Conservation (phyloP, 441 rosid genomes). For the Brassica balearica region DNA sequence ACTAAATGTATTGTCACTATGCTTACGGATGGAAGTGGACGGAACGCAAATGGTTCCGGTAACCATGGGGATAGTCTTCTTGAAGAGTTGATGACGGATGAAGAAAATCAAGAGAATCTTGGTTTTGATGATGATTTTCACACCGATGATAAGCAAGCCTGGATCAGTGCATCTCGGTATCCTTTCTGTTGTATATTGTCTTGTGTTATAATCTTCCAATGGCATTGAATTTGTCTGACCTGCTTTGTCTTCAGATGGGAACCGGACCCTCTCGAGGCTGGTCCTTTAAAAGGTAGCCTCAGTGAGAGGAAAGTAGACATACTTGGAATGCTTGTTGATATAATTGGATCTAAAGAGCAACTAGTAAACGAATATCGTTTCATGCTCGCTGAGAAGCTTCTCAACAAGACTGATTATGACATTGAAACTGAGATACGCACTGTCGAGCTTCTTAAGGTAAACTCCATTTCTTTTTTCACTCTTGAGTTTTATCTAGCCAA, state of each 20-base stretch:
- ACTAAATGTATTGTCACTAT: constrained; percentile 96
- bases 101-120: constrained; percentile 77
- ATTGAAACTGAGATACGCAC: constrained; percentile 94
- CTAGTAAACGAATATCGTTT: constrained; percentile 94
- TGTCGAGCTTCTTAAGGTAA: constrained; percentile 93
- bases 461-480: constrained; percentile 28
- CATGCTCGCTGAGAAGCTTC: constrained; percentile 97
- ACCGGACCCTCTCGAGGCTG: constrained; percentile 95
- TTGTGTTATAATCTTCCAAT: constrained; percentile 10
- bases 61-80: constrained; percentile 96
- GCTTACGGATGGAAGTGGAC: constrained; percentile 95
- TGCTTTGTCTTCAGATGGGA: constrained; percentile 75
- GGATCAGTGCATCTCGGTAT: constrained; percentile 80
- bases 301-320: constrained; percentile 89
- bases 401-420: constrained; percentile 93
- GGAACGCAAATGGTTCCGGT: constrained; percentile 82
- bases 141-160: constrained; percentile 89
- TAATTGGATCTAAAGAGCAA: constrained; percentile 96
- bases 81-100: constrained; percentile 94
- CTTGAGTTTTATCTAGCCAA: constrained; percentile 13
- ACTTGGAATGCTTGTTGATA: constrained; percentile 92
- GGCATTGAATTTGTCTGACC: constrained; percentile 21
- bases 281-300: constrained; percentile 84
- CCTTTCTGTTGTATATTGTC: constrained; percentile 4
- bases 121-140: constrained; percentile 79